Evolutionary conservation across 1,284 basidiomycete genomes (phyloP), one percentile per base, ranked within the genome.

Genomic region (Porogramme epimiltina): DNA sequence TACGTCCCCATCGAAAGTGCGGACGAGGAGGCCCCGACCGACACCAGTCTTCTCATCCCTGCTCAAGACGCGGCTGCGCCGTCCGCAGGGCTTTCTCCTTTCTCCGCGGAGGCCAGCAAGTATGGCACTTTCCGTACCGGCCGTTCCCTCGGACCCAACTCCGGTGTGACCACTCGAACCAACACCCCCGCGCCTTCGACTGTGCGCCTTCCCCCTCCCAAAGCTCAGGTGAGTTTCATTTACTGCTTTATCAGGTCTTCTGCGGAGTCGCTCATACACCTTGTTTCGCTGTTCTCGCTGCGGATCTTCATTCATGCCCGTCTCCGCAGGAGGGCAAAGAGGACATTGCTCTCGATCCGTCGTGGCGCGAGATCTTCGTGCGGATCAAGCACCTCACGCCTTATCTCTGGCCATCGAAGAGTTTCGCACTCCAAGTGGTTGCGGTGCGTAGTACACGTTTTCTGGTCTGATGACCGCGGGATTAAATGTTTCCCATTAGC

Each of bases 321-420:
- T 73, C 34, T 6, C 52, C 68, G 31, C 69, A 76, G 59, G 61
- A 69, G 18, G 79, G 78, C 59, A 82, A 81, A 64, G 76, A 78
- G 41, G 84, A 87, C 51, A 74, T 86, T 31, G 70, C 74, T 5
- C 71, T 80, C 26, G 85, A 87, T 58, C 85, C 85, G 9, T 78
- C 84, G 4, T 90, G 86, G 87, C 58, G 68, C 36, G 86, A 88
- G 66, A 70, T 85, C 42, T 75, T 75, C 68, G 71, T 66, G 20
- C 80, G 87, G 45, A 71, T 92, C 52, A 72, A 74, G 45, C 80
- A 80, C 51, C 75, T 94, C 33, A 73, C 79, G 23, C 92, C 91
- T 3, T 91, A 91, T 71, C 80, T 95, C 10, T 95, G 91, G 91
- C 92, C 92, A 5, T 78, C 77, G 47, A 85, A 85, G 62, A 82